Base-by-base conservation (phyloP, 2,329 filamentous ascomycete species). In the Dothistroma septosporum region DNA sequence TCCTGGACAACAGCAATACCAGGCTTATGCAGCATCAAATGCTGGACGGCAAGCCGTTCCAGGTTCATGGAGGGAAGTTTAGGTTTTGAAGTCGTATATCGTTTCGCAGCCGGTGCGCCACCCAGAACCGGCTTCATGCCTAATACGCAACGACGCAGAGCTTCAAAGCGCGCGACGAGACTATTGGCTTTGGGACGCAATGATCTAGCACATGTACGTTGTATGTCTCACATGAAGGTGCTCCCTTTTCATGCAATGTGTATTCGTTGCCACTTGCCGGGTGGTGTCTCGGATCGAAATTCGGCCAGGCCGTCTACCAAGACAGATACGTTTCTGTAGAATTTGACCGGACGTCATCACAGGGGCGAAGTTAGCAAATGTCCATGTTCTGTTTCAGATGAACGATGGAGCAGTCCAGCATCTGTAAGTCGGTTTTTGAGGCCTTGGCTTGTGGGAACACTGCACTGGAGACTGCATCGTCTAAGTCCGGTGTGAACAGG, bases 21-120 rank as follows among this genome's bases (percentile, higher is more conserved):
- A 60, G 54, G 55, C 57, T n/a, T 62, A 63, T 53, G 60, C 55
- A 9, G 59, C 19, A 9, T 28, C 59, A 49, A 64, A 60, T 46
- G 48, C 66, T 41, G 64, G 62, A 28, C 69, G 73, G 59, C 74
- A 70, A 62, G 72, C 73, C 8, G 70, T 74, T 41, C 67, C 70
- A 48, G 72, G 72, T 28, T 69, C 61, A 31, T 75, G 71, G 72
- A 65, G 71, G 61, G 73, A 75, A 59, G 59, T 75, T 12, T 74
- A 61, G n/a, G 31, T n/a, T 53, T 53, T 35, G 47, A 31, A 50
- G 11, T 21, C 44, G n/a, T 24, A 31, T 52, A 52, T 4, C 48
- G 48, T 11, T 53, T 12, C 10, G 22, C 5, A 32, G 11, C 50
- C 24, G 50, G 24, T 35, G 50, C 50, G 50, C 50, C 50, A 53